Evolutionary conservation across 768 basidiomycete genomes (phyloP), one percentile per base, ranked within the genome.

Genomic region (Tephrocybe sp.): DNA sequence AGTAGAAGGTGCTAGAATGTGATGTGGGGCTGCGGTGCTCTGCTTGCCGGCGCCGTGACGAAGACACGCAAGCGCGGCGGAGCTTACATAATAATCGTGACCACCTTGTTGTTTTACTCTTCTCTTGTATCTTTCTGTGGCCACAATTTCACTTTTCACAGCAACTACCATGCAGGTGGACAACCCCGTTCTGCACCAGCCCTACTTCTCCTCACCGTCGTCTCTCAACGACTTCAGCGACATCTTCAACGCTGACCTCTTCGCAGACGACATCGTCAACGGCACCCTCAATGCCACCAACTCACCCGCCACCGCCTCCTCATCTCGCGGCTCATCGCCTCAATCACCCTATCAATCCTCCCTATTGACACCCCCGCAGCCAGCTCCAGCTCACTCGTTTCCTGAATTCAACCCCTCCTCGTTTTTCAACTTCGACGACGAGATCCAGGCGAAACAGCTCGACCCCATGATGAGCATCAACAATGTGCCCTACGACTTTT

Each of bases 201-300:
- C 62, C 33, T 62, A 59, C 12, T 64, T 65, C 45, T 58, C 62
- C 25, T 45, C 62, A 1, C 43, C 61, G 1, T 53, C 28, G 34
- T 36, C 59, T 44, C 49, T 56, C 49, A 62, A 72, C 33, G 74
- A 80, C 58, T 69, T 86, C 59, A 78, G 75, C 63, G 84, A 88
- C 61, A 78, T 85, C 58, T 80, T 88, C 69, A 80, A 88, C 64
- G 73, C 84, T 44, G 86, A 88, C 54, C 74, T 83, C 50, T 76
- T 81, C 49, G 64, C 63, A 24, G 65, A 65, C 56, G 66, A 60
- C 48, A 56, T 65, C 38, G 55, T 64, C 45, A 56, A 59, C 7
- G 51, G 23, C 56, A 18, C 24, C 34, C 7, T 40, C 45, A 48
- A 51, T 49, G 37, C 66, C 34, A 51, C 60, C 18, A 60, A 65